Conservation (phyloP, 164 flowering plant genomes). For the Taxillus chinensis region DNA sequence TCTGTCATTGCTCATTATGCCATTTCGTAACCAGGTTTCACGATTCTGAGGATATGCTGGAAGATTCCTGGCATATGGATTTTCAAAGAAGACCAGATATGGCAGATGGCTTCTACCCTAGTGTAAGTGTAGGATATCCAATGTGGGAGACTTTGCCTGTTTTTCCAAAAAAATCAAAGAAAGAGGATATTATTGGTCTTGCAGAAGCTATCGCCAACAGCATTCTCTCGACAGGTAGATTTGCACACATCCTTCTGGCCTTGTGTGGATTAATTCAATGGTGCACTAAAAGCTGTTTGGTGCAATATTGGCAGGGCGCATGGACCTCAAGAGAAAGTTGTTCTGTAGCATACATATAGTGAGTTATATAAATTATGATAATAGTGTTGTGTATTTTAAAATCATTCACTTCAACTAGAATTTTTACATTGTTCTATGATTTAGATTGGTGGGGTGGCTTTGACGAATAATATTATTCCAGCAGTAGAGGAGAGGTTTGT, state of each 20-base stretch:
- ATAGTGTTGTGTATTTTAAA: neutral
- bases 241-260: constrained; percentile 2
- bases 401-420: neutral
- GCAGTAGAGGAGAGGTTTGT: constrained; percentile 93
- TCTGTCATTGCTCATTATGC: neutral
- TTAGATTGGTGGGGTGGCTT: constrained; percentile 92
- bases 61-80: constrained; percentile 77
- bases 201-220: constrained; percentile 93
- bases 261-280: neutral
- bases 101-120: constrained; percentile 54
- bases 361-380: constrained; percentile 17
- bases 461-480: constrained; percentile 71
- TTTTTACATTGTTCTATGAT: constrained; percentile 14
- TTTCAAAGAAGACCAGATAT: constrained; percentile 60
- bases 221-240: constrained; percentile 80
- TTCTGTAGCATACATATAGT: constrained; percentile 97
- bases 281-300: neutral
- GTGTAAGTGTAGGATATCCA: constrained; percentile 43
- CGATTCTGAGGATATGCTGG: constrained; percentile 90
- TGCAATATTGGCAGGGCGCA: constrained; percentile 57
- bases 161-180: constrained; percentile 50
- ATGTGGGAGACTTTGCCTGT: constrained; percentile 83
- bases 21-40: constrained; percentile 50
- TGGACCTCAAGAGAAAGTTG: constrained; percentile 87
- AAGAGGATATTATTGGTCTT: constrained; percentile 84